These are phyloP conservation scores for Serendipita indica DNA, from an alignment of 768 basidiomycete genomes.

Conservation along the genomic window DNA sequence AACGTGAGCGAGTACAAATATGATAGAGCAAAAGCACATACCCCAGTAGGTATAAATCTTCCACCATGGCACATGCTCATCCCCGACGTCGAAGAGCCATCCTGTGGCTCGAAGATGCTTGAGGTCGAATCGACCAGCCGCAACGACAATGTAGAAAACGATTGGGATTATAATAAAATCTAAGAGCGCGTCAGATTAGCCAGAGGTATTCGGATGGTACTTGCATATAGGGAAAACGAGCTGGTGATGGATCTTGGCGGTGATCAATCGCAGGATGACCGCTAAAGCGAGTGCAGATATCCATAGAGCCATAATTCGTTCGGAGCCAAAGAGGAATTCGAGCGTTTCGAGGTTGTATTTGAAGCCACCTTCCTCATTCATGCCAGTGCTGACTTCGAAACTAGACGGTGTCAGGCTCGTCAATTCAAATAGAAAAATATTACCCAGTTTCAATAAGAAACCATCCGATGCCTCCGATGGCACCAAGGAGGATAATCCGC, in stretches of 20 bases:
- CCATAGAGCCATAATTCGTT: slow-evolving; percentile 61
- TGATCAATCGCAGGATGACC: slow-evolving; percentile 62
- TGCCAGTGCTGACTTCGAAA: slow-evolving; percentile 68
- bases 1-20: background rate
- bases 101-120: slow-evolving; percentile 43
- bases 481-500: too few relatives aligned
- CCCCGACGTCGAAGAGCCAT: slow-evolving; percentile 75
- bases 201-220: slow-evolving; percentile 22
- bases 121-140: slow-evolving; percentile 46
- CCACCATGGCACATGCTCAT: slow-evolving; percentile 49
- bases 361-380: slow-evolving; percentile 63
- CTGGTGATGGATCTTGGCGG: slow-evolving; percentile 67
- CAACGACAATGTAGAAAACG: slow-evolving; percentile 70
- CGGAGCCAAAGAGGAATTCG: slow-evolving; percentile 48
- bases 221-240: slow-evolving; percentile 78
- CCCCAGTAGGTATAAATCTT: slow-evolving; percentile 71
- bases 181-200: slow-evolving; percentile 18
- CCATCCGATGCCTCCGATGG: slow-evolving; percentile 30
- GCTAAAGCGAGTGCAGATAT: slow-evolving; percentile 63
- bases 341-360: slow-evolving; percentile 49
- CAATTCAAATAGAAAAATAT: slow-evolving; percentile 14
- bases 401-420: slow-evolving; percentile 25
- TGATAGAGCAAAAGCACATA: slow-evolving; percentile 23
- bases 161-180: slow-evolving; percentile 70
- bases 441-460: slow-evolving; percentile 86